Percentiles rank a stretch among this genome's conserved stretches.
These are phyloP conservation scores for Tetrahymena thermophila DNA, from an alignment of 73 alveolate genomes.

Conservation along the genomic window DNA sequence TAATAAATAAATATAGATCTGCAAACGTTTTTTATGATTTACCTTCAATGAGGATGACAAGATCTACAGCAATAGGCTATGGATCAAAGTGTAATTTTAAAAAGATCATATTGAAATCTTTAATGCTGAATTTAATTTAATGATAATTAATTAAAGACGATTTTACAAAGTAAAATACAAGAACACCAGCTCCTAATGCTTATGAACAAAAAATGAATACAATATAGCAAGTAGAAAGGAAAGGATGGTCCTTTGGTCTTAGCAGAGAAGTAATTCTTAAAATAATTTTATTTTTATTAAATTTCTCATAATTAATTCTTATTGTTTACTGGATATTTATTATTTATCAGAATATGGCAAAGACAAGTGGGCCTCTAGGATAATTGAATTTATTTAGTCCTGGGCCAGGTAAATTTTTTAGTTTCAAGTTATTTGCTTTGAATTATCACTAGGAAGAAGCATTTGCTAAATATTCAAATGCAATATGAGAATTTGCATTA, in stretches of 20 bases:
- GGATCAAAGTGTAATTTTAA: slow-evolving; percentile 7
- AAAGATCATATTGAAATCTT: not conserved
- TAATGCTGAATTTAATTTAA: not conserved
- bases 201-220: slow-evolving; percentile 19
- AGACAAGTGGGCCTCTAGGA: not conserved
- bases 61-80: slow-evolving; percentile 40
- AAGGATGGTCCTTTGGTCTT: slow-evolving; percentile 39
- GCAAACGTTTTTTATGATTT: slow-evolving; percentile 11
- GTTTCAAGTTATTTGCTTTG: not conserved
- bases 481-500: not conserved
- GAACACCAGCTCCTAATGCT: slow-evolving; percentile 36
- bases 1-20: not conserved
- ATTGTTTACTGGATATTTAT: not conserved
- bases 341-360: not conserved
- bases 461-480: too few species aligned
- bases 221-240: not conserved
- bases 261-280: slow-evolving; percentile 24
- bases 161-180: not conserved
- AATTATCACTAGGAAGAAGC: too few species aligned
- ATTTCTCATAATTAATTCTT: not conserved
- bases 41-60: slow-evolving; percentile 21
- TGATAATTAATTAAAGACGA: not conserved
- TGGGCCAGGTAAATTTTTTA: not conserved
- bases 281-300: not conserved
- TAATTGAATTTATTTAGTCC: not conserved